Percentiles rank a stretch among this genome's conserved stretches.
Conservation (phyloP, 2,329 filamentous ascomycete species). For the Penicillium vulpinum region DNA sequence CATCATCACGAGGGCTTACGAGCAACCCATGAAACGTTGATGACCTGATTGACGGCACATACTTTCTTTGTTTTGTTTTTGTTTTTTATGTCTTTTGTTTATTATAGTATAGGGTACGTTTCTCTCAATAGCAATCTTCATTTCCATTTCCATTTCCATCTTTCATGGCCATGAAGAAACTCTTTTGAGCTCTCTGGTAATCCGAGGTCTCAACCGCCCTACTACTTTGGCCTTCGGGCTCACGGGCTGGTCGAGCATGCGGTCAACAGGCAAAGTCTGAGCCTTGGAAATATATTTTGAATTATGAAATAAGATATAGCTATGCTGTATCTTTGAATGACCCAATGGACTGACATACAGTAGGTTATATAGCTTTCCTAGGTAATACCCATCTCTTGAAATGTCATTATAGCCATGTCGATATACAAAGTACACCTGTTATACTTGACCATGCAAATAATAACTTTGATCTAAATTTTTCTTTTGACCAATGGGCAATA, state of each 20-base stretch:
- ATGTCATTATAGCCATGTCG: not conserved
- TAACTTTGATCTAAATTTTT: not conserved
- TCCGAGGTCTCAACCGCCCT: conserved; percentile 46
- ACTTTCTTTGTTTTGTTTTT: conserved; percentile 7
- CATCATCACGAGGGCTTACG: conserved; percentile 66
- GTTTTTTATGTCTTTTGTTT: too few species aligned
- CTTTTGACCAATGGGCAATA: conserved; percentile 15
- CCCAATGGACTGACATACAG: not conserved
- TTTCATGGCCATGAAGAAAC: conserved; percentile 38
- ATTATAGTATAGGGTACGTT: conserved; percentile 22
- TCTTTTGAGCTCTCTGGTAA: conserved; percentile 46
- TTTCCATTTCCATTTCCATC: not conserved
- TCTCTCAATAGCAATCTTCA: conserved; percentile 7
- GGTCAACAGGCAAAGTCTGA: conserved; percentile 49
- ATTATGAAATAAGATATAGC: not conserved
- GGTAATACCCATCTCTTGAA: not conserved
- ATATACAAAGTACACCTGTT: not conserved
- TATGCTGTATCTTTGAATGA: not conserved
- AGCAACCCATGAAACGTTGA: conserved; percentile 48
- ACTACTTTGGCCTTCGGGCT: conserved; percentile 16
- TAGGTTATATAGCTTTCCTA: not conserved
- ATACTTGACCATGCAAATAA: not conserved
- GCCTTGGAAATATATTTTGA: conserved; percentile 11
- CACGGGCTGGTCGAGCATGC: conserved; percentile 45
- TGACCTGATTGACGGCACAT: conserved; percentile 50